These are phyloP conservation scores for Candida ortonii DNA, from an alignment of 805 yeast species.

Conservation along the genomic window DNA sequence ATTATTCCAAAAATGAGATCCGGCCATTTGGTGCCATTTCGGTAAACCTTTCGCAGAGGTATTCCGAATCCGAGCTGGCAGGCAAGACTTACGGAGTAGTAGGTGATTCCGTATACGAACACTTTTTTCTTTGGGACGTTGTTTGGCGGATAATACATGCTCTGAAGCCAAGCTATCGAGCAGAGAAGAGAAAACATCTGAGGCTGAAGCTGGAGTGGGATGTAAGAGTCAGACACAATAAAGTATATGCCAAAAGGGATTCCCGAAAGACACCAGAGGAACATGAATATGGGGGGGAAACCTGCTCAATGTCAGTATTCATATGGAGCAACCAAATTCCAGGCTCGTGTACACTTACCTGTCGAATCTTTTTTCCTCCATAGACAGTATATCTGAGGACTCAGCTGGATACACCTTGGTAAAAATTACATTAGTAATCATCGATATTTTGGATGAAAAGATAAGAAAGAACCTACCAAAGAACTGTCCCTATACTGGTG, in stretches of 20 bases:
- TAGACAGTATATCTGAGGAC: slow-evolving; percentile 71
- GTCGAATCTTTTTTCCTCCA: slow-evolving; percentile 75
- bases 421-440: no score
- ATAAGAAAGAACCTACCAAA: slow-evolving; percentile 49
- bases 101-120: slow-evolving; percentile 32
- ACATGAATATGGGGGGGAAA: slow-evolving; percentile 85
- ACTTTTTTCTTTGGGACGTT: slow-evolving; percentile 36
- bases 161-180: slow-evolving; percentile 63
- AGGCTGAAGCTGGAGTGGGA: slow-evolving; percentile 85
- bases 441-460: neutral
- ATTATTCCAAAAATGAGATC: slow-evolving; percentile 72
- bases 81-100: slow-evolving; percentile 49
- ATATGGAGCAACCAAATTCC: neutral
- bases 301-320: slow-evolving; percentile 31
- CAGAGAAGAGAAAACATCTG: slow-evolving; percentile 75
- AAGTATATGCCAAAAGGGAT: slow-evolving; percentile 88
- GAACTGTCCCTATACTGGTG: slow-evolving; percentile 85
- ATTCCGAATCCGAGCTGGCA: slow-evolving; percentile 68
- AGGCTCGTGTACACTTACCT: slow-evolving; percentile 31
- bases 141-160: slow-evolving; percentile 69
- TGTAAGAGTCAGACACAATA: slow-evolving; percentile 61
- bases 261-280: slow-evolving; percentile 77
- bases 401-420: slow-evolving; percentile 73
- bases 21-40: slow-evolving; percentile 61
- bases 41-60: slow-evolving; percentile 59